phyloP scores from a whole-genome alignment of 352 stramenopile genomes.

The Poterioochromonas sp. region DNA sequence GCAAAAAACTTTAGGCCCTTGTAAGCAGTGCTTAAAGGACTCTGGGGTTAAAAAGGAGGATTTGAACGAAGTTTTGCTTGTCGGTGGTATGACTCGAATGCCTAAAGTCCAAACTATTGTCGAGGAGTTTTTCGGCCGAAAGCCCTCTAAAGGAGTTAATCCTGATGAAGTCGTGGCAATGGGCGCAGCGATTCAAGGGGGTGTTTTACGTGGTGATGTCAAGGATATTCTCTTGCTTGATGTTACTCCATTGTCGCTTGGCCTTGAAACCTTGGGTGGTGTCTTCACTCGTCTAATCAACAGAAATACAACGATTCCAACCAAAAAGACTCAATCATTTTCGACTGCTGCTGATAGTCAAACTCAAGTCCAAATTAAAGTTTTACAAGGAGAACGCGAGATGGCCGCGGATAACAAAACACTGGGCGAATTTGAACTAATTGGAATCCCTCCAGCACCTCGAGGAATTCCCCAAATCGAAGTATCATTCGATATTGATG shows the following conservation, averaged over 20 bases:
- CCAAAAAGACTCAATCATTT: constrained; percentile 87
- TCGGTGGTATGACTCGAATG: constrained; percentile 97
- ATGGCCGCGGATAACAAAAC: constrained; percentile 95
- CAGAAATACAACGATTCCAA: constrained; percentile 95
- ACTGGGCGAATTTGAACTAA: constrained; percentile 92
- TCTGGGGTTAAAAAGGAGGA: constrained; percentile 73
- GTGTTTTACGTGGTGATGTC: constrained; percentile 88
- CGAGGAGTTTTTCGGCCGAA: constrained; percentile 90
- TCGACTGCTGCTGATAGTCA: constrained; percentile 94
- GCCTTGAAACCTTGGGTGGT: constrained; percentile 94
- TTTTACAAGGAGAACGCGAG: constrained; percentile 93
- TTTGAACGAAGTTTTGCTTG: constrained; percentile 93
- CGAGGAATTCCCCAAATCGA: constrained; percentile 92
- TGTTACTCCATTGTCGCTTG: constrained; percentile 92
- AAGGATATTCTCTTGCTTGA: constrained; percentile 96
- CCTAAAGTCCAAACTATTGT: constrained; percentile 92
- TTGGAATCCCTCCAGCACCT: constrained; percentile 88
- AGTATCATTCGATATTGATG: constrained; percentile 96
- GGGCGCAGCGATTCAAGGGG: constrained; percentile 91
- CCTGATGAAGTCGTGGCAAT: constrained; percentile 97
- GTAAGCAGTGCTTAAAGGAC: constrained; percentile 69
- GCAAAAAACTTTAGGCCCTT: constrained; percentile 83
- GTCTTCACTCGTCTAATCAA: constrained; percentile 96
- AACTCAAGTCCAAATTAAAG: constrained; percentile 90
- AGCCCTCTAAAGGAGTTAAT: constrained; percentile 89